phyloP scores from a whole-genome alignment of 805 yeast species.

The Lipomyces lipofer region DNA sequence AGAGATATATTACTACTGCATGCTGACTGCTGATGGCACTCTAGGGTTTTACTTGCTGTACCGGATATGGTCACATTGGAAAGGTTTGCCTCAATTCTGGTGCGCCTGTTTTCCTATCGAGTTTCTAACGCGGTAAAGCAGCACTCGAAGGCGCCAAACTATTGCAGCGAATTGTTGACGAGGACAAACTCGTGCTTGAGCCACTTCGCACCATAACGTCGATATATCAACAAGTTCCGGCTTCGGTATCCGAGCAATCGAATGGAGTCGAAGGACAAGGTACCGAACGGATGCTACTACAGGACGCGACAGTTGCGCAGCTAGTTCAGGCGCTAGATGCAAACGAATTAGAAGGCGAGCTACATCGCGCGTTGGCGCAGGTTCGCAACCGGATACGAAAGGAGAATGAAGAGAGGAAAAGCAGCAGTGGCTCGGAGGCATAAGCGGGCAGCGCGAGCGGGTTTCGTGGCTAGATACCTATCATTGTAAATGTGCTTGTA shows the following conservation, averaged over 20 bases:
- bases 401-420: not conserved
- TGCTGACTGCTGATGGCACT: not conserved
- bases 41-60: conserved; percentile 67
- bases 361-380: conserved; percentile 31
- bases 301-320: conserved; percentile 8
- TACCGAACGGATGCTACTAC: conserved; percentile 17
- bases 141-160: conserved; percentile 76
- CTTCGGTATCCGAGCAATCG: not conserved
- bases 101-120: not conserved
- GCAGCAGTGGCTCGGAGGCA: not conserved
- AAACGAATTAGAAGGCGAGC: conserved; percentile 26
- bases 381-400: conserved; percentile 16
- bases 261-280: conserved; percentile 1
- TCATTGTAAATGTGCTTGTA: no score
- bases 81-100: conserved; percentile 35
- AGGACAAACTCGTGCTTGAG: conserved; percentile 43
- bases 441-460: no score
- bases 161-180: conserved; percentile 55
- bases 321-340: conserved; percentile 21
- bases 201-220: conserved; percentile 28
- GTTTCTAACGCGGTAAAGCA: not conserved
- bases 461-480: no score
- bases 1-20: no score
- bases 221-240: conserved; percentile 7
- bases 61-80: conserved; percentile 79